Evolutionary conservation across 73 alveolate genomes (phyloP), one percentile per base, ranked within the genome.

Genomic region (Symbiodinium natans): DNA sequence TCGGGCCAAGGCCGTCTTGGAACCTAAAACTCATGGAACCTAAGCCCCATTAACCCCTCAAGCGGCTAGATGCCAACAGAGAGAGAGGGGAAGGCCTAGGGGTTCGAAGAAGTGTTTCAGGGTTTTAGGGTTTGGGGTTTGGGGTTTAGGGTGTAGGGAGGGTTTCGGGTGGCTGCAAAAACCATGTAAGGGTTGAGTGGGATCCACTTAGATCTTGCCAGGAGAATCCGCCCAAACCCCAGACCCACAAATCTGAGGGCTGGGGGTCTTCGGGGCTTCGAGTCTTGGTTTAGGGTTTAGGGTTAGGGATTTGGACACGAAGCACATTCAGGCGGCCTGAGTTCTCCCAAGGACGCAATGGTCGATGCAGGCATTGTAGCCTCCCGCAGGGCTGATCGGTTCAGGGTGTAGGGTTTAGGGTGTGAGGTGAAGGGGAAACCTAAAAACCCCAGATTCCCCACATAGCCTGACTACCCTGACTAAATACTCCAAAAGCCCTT

Each of bases 351-450:
- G 2, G 48, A 88, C 95, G 36, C 95, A 88, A 29, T 88, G 95
- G 86, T 88, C 95, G 25, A 88, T 63, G 86, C 95, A 88, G 23
- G 95, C 95, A 29, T 59, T 39, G 95, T 88, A 88, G 77, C 95
- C 95, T 88, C 43, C 23, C n/a, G n/a, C n/a, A n/a, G n/a, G n/a
- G n/a, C n/a, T n/a, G 68, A 10, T 52, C 0, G 68, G n/a, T 52
- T 11, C 0, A 5, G 68, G 68, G 27, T 52, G 13, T 11, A 52
- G 68, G 68, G 4, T 48, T 48, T 5, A 48, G 5, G 59, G 59
- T 46, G 9, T 1, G 59, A 21, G 59, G 59, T 46, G 9, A 13
- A 46, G 59, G 59, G 59, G 59, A n/a, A n/a, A n/a, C n/a, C n/a
- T n/a, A n/a, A n/a, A n/a, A n/a, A n/a, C n/a, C n/a, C n/a, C n/a